Conservation (phyloP, 208 protist species). For the Lotmaria passim region DNA sequence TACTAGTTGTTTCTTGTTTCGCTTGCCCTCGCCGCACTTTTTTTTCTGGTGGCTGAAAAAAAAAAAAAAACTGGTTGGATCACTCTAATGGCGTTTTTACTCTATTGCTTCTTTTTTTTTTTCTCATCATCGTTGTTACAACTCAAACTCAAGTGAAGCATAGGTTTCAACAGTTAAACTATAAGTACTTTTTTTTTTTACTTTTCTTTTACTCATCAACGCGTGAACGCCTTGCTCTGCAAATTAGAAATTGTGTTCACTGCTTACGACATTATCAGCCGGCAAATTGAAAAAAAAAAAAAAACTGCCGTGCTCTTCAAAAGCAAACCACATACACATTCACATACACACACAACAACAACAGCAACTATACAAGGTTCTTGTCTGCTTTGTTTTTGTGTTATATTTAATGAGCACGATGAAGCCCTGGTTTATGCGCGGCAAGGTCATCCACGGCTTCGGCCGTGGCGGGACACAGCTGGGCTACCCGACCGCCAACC, state of each 20-base stretch:
- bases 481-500: conserved; percentile 90
- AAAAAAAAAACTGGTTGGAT: background rate
- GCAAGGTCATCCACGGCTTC: conserved; percentile 84
- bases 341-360: background rate
- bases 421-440: conserved; percentile 68
- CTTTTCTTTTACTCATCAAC: background rate
- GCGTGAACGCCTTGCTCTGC: background rate
- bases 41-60: too few species aligned
- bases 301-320: background rate
- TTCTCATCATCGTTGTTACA: background rate
- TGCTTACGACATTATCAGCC: too few species aligned
- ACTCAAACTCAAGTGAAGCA: too few species aligned
- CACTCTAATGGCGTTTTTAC: background rate
- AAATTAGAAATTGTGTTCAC: too few species aligned
- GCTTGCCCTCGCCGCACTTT: too few species aligned
- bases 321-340: background rate
- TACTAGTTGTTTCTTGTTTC: too few species aligned
- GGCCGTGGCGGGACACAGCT: conserved; percentile 86
- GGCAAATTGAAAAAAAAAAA: too few species aligned
- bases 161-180: too few species aligned
- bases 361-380: background rate
- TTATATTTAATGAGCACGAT: conserved; percentile 3
- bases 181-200: conserved; percentile 7
- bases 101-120: conserved; percentile 4
- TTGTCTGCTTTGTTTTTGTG: background rate